Base-by-base conservation (phyloP, 2,329 filamentous ascomycete species). In the Hypoxylon sp. region DNA sequence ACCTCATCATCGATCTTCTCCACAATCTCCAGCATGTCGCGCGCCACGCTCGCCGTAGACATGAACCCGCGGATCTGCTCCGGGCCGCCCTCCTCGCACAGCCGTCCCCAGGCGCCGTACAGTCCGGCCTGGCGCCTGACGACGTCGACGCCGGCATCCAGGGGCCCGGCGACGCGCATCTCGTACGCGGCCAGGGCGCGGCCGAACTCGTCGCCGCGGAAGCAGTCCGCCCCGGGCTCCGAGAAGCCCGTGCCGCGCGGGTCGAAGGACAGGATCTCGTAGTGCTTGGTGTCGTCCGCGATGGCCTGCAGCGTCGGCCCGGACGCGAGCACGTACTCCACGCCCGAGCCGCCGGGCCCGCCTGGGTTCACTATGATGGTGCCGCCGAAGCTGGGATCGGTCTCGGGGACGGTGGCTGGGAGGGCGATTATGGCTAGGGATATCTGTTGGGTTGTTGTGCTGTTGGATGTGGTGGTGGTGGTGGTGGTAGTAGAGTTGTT, bases 1-100 rank as follows among this genome's bases (percentile, higher is more conserved):
- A n/a, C n/a, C n/a, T n/a, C n/a, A 55, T 74, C 71, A 9, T 72
- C 70, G 13, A 74, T 56, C 47, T 67, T 67, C 48, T 77, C 74
- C n/a, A 75, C 61, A 21, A 77, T 74, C 51, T 71, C 71, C 2
- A 77, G 64, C 71, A 77, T 75, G 37, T 77, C 75, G 11, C 74
- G 56, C 1, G 69, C 74, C 2, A 76, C 73, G 19, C 62, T 71
- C 7, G 72, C 59, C 0, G 73, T 75, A 9, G 67, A 64, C 29
- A 73, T 62, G 55, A 67, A 74, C 2, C 46, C 40, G 16, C 71
- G 59, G 17, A 75, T 69, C 2, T 67, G 60, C 1, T 52, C 62
- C n/a, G n/a, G n/a, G n/a, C n/a, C n/a, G 2, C 63, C 67, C 3
- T 12, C 38, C 25, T 58, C 53, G 47, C 73, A 76, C 1, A 71